These are phyloP conservation scores for Monotropa hypopitys DNA, from an alignment of 179 eudicot genomes.

Conservation along the genomic window DNA sequence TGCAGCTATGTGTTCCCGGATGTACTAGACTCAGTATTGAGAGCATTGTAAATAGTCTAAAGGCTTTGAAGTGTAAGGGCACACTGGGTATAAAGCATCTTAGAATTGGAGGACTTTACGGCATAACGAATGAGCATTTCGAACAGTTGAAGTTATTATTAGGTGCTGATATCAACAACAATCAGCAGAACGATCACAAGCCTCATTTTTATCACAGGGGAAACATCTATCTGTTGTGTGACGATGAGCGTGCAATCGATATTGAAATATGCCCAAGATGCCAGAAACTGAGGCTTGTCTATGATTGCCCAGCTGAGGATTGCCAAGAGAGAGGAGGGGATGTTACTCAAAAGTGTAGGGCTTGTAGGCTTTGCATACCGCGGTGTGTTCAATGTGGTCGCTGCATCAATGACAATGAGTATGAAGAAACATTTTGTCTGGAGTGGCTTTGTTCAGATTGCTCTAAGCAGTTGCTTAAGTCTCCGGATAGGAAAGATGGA, in stretches of 20 bases:
- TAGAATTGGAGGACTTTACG: constrained; percentile 53
- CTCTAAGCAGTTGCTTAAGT: constrained; percentile 14
- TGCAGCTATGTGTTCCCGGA: constrained; percentile 75
- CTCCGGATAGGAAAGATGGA: constrained; percentile 19
- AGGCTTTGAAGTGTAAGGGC: constrained; percentile 33
- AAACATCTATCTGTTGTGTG: constrained; percentile 28
- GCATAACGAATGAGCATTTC: constrained; percentile 41
- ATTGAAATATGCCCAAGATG: constrained; percentile 73
- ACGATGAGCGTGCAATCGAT: constrained; percentile 70
- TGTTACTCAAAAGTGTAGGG: constrained; percentile 44
- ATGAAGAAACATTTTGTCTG: constrained; percentile 63
- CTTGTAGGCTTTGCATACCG: constrained; percentile 56
- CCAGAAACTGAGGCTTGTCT: constrained; percentile 49
- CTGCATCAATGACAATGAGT: constrained; percentile 48
- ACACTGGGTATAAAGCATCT: constrained; percentile 45
- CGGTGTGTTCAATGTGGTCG: constrained; percentile 71
- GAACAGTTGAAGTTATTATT: constrained; percentile 53
- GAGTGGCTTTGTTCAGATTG: constrained; percentile 56
- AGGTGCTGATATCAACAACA: constrained; percentile 15
- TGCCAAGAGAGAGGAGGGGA: constrained; percentile 37
- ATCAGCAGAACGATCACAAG: constrained; percentile 17
- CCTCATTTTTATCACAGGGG: constrained; percentile 44
- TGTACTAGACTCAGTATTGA: constrained; percentile 59
- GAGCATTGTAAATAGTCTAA: constrained; percentile 43
- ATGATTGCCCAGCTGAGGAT: constrained; percentile 64